Conservation (phyloP, 164 flowering plant genomes). For the Macadamia integrifolia region DNA sequence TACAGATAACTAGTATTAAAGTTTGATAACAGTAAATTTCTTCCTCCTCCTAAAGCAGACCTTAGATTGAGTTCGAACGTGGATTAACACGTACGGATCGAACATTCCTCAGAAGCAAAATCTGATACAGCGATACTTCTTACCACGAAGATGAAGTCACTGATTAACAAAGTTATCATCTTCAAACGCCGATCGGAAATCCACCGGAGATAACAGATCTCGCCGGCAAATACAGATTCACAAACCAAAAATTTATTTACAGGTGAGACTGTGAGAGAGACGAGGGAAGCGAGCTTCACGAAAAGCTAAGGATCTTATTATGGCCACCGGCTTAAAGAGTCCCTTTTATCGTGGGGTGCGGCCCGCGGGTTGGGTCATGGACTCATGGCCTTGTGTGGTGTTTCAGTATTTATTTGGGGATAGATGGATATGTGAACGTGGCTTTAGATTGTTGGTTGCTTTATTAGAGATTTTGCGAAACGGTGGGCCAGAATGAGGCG, state of each 20-base stretch:
- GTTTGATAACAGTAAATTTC: background rate
- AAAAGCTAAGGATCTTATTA: background rate
- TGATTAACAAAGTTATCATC: slow-evolving; percentile 2
- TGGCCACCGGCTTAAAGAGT: background rate
- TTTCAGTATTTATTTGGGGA: too few species aligned
- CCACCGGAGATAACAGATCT: slow-evolving; percentile 19
- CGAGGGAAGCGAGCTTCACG: background rate
- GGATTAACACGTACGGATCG: slow-evolving; percentile 19
- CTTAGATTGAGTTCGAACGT: slow-evolving; percentile 25
- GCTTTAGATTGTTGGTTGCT: too few species aligned
- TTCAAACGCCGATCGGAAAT: slow-evolving; percentile 8
- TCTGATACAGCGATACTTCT: slow-evolving; percentile 6
- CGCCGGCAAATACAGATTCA: slow-evolving; percentile 8
- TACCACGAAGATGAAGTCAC: slow-evolving; percentile 16
- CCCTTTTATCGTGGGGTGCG: too few species aligned
- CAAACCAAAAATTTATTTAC: background rate
- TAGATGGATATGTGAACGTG: too few species aligned
- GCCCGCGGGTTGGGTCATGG: too few species aligned
- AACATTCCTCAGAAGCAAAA: slow-evolving; percentile 19
- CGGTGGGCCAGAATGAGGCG: too few species aligned
- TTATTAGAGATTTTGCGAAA: too few species aligned
- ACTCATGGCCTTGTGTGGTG: too few species aligned
- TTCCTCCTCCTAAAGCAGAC: slow-evolving; percentile 33
- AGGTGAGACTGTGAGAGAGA: background rate
- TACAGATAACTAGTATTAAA: background rate